Evolutionary conservation across 1,284 basidiomycete genomes (phyloP), one percentile per base, ranked within the genome.

Genomic region (Paramarasmius palmivorus): DNA sequence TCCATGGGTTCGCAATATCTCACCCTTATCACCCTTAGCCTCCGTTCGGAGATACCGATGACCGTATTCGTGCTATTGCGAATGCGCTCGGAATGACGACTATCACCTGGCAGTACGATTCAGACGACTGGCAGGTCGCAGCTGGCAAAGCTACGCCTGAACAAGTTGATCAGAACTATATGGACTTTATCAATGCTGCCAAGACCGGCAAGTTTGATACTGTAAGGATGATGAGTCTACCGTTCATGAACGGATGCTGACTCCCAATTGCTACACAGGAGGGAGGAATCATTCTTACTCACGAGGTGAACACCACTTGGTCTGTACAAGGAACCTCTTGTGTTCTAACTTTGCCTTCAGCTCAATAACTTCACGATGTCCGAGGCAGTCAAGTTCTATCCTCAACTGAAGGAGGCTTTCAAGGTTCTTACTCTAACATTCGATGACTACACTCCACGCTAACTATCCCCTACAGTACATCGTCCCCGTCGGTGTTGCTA

Each of bases 21-120:
- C 25, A 44, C 14, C n/a, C 35, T 22, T 22, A 4, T 22, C 41
- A n/a, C 25, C 8, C 12, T n/a, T 26, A 80, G 71, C 86, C 88
- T 37, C 86, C 87, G 9, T 88, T 72, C 58, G 82, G 83, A 40
- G 80, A 83, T 52, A 69, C 81, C 26, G 82, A 84, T 49, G 87
- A 92, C 67, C 86, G 90, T 49, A 82, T 92, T 42, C 81, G 90
- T 40, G 76, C 79, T 35, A 84, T 92, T 55, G 81, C 85, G 8
- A 62, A 77, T 36, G 78, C 72, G 1, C 77, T 90, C 54, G 76
- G 79, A 17, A 69, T 89, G 17, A 72, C 72, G 4, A 83, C 84
- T 1, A 74, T 88, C 60, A 68, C 87, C 36, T 88, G 86, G 85
- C 65, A 77, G 61, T 86, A 82, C 59, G 88, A 90, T 63, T 87